phyloP scores from a whole-genome alignment of 2,329 filamentous ascomycete genomes.

The Diaporthe humulicola region DNA sequence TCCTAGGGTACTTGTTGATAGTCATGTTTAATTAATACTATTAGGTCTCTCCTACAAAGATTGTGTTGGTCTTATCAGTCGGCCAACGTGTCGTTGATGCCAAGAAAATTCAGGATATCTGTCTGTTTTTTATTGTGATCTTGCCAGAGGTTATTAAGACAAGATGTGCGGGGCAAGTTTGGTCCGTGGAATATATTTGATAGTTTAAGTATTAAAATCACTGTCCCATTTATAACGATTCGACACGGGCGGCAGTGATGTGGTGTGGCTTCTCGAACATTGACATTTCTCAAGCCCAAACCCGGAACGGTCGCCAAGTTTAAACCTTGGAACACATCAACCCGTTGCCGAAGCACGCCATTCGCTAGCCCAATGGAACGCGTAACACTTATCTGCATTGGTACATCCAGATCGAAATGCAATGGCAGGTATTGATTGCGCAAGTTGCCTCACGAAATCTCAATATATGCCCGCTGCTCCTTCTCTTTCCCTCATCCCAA shows the following conservation, averaged over 20 bases:
- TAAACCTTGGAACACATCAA: neutral
- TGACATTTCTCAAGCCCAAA: neutral
- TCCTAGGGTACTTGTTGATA: too few species aligned
- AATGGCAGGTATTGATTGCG: neutral
- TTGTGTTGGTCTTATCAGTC: too few species aligned
- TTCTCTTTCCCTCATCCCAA: neutral
- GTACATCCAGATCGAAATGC: neutral
- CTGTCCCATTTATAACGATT: neutral
- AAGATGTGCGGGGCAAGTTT: too few species aligned
- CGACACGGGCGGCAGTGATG: neutral
- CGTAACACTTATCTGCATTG: neutral
- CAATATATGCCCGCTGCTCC: neutral
- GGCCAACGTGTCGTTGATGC: too few species aligned
- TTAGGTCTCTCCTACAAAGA: too few species aligned
- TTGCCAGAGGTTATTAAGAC: too few species aligned
- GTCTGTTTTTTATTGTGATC: too few species aligned
- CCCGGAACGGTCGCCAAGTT: neutral
- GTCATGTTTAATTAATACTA: too few species aligned
- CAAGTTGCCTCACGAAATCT: neutral
- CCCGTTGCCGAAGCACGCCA: neutral
- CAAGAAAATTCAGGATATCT: too few species aligned
- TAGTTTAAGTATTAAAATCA: too few species aligned
- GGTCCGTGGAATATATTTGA: too few species aligned
- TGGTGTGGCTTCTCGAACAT: neutral
- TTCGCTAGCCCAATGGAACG: neutral